Evolutionary conservation across 2,329 filamentous ascomycete species (phyloP).

Genomic region (Colletotrichum tropicale): DNA sequence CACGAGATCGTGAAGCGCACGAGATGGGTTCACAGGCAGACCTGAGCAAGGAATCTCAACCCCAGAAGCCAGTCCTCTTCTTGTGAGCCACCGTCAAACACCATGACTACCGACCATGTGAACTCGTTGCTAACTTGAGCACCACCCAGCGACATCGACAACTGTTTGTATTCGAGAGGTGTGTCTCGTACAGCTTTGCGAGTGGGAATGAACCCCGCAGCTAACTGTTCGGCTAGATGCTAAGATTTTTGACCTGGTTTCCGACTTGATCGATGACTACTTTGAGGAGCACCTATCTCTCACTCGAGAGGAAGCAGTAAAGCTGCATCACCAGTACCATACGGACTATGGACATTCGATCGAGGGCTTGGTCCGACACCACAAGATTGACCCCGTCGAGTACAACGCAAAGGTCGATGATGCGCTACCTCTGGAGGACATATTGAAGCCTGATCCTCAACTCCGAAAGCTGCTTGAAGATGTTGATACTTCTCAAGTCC

Average conservation of each 20-base stretch:
- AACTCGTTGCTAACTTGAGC: background rate
- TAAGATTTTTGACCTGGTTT: conserved; percentile 89
- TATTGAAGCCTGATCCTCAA: conserved; percentile 38
- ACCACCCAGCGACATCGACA: background rate
- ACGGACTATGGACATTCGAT: conserved; percentile 95
- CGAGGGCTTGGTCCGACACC: conserved; percentile 89
- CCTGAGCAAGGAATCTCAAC: background rate
- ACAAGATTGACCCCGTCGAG: conserved; percentile 91
- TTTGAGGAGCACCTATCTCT: conserved; percentile 74
- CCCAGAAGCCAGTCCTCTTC: background rate
- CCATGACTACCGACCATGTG: background rate
- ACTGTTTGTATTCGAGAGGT: background rate
- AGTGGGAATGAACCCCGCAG: background rate
- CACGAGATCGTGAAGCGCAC: background rate
- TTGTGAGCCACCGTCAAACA: background rate
- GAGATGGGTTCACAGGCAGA: background rate
- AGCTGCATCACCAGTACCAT: conserved; percentile 91
- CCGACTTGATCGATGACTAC: conserved; percentile 73
- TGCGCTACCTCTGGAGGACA: conserved; percentile 45
- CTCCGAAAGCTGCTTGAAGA: conserved; percentile 79
- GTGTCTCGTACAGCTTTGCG: background rate
- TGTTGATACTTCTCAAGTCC: conserved; percentile 83
- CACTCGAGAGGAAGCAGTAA: conserved; percentile 74
- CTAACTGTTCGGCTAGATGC: conserved; percentile 51
- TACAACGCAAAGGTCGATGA: conserved; percentile 97